Percentiles rank a stretch among this genome's conserved stretches.
phyloP scores from a whole-genome alignment of 495 filamentous ascomycete genomes.

The Hypoxylon fuscum region DNA sequence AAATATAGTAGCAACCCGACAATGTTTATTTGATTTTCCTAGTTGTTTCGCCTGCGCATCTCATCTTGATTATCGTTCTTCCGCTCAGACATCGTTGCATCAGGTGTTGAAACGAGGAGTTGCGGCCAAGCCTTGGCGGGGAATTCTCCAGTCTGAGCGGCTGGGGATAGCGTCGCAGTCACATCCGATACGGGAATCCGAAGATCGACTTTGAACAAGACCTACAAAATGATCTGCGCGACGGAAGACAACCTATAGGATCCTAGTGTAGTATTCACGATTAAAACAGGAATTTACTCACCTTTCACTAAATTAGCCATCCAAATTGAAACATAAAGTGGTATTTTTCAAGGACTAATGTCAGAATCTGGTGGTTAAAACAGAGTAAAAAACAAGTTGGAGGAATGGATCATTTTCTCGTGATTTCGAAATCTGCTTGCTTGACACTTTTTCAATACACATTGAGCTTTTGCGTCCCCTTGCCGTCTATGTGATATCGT shows the following conservation, averaged over 20 bases:
- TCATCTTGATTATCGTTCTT: background rate
- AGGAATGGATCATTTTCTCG: slow-evolving; percentile 19
- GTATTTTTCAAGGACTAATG: too few species aligned
- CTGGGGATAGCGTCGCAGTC: background rate
- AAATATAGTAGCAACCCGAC: background rate
- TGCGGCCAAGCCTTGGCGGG: slow-evolving; percentile 1
- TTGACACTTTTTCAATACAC: slow-evolving; percentile 35
- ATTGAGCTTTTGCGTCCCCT: slow-evolving; percentile 27
- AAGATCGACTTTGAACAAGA: too few species aligned
- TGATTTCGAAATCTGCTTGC: slow-evolving; percentile 33
- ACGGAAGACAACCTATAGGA: background rate
- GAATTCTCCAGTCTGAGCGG: background rate
- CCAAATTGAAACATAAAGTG: too few species aligned
- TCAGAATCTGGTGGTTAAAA: background rate
- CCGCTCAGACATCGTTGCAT: background rate
- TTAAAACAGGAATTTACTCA: too few species aligned
- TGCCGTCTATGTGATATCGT: slow-evolving; percentile 35
- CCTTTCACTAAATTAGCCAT: too few species aligned
- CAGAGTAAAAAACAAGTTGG: too few species aligned
- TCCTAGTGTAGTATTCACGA: background rate
- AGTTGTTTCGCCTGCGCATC: background rate
- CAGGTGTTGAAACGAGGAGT: background rate
- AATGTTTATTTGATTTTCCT: background rate
- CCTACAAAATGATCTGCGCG: too few species aligned
- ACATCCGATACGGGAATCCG: too few species aligned